Conservation (phyloP, 768 basidiomycete genomes). For the Cubamyces lactineus region DNA sequence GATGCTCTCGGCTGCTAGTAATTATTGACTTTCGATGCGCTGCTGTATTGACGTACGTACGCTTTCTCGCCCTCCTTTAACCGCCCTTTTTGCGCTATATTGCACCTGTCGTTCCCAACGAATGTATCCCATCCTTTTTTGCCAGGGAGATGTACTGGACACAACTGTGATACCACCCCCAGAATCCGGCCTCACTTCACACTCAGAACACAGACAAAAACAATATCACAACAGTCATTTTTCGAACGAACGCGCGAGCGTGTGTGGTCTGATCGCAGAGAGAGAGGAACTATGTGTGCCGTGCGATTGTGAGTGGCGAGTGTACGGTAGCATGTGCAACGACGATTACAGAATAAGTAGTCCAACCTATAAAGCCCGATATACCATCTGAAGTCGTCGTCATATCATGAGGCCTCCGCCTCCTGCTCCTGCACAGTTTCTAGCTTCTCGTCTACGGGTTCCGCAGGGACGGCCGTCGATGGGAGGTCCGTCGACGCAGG, state of each 20-base stretch:
- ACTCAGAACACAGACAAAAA: background rate
- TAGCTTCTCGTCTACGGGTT: slow-evolving; percentile 46
- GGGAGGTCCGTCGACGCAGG: slow-evolving; percentile 40
- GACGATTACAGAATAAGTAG: slow-evolving; percentile 27
- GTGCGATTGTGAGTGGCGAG: slow-evolving; percentile 21
- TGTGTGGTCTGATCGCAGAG: background rate
- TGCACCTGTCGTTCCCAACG: slow-evolving; percentile 25
- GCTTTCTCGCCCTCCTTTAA: slow-evolving; percentile 9
- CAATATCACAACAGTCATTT: background rate
- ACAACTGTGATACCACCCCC: slow-evolving; percentile 16
- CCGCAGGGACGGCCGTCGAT: slow-evolving; percentile 40
- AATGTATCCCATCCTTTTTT: slow-evolving; percentile 27
- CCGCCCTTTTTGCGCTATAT: slow-evolving; percentile 12
- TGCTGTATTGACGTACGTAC: slow-evolving; percentile 33
- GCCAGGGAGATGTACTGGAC: slow-evolving; percentile 21
- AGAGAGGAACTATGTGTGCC: background rate
- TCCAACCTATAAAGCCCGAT: slow-evolving; percentile 17
- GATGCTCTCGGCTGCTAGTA: slow-evolving; percentile 34
- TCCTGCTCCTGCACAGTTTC: slow-evolving; percentile 44
- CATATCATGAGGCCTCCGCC: slow-evolving; percentile 30
- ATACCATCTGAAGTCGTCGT: slow-evolving; percentile 15
- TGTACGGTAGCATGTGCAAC: slow-evolving; percentile 19
- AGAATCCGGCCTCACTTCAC: background rate
- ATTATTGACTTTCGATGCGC: slow-evolving; percentile 32
- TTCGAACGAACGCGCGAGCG: background rate